These are phyloP conservation scores for Chaetomiaceae sp. DNA, from an alignment of 2,329 filamentous ascomycete species.

Conservation along the genomic window DNA sequence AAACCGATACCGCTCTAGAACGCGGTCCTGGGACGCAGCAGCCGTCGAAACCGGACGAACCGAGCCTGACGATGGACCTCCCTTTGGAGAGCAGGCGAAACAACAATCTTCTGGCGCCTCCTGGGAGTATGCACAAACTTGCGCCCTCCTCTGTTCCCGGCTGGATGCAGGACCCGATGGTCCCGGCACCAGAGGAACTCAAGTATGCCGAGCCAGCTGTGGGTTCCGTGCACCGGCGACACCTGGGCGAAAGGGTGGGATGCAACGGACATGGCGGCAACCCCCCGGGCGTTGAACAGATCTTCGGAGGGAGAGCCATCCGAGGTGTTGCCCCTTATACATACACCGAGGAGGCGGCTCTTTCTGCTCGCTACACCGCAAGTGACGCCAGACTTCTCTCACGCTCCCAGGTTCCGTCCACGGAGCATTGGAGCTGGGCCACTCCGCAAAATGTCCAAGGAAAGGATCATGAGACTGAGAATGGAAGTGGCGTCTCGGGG, in stretches of 20 bases:
- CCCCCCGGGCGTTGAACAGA: background rate
- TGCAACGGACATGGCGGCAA: background rate
- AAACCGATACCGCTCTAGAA: slow-evolving; percentile 18
- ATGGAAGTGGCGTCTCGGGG: background rate
- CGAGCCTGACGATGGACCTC: background rate
- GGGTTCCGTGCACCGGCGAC: background rate
- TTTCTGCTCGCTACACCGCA: background rate
- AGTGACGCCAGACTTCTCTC: background rate
- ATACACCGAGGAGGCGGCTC: no score
- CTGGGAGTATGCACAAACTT: background rate
- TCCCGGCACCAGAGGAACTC: background rate
- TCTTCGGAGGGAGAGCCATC: no score
- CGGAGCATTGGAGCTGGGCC: background rate
- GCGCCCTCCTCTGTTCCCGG: background rate
- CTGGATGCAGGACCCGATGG: background rate
- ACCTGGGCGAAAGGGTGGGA: background rate
- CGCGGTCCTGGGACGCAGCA: background rate
- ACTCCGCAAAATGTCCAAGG: background rate
- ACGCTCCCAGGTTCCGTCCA: background rate
- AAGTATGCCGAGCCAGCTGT: background rate
- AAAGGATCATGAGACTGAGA: background rate
- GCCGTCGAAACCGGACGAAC: background rate
- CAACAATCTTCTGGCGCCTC: no score
- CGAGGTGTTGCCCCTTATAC: no score
- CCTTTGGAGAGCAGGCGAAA: no score